Base-by-base conservation (phyloP, 371 early-diverging fungal genomes). In the Dichotomocladium elegans region DNA sequence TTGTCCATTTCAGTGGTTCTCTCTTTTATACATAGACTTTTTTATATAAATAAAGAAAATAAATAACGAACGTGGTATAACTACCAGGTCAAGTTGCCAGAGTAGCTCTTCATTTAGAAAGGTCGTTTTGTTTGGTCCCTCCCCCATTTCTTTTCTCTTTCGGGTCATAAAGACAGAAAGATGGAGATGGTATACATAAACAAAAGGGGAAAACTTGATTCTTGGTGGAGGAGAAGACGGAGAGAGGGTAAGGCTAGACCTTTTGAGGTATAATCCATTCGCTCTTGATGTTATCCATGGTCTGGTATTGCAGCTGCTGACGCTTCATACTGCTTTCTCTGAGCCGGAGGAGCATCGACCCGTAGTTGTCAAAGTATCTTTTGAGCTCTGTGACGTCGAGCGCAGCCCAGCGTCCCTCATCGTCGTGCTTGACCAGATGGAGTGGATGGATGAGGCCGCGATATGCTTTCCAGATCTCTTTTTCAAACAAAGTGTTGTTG, bases 291-390 rank as follows among this genome's bases (percentile, higher is more conserved):
- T 55, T 50, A 43, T 42, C 45, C 56, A 58, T 57, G 40, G 47
- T 42, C 21, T 60, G 47, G 41, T 71, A 71, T 19, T 72, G 61
- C 15, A 45, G 46, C 35, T 72, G 72, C 21, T 72, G 72, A 25
- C 68, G 49, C 8, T 48, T 24, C 72, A 72, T 72, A 28, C 68
- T 55, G 10, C 61, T 28, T 47, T 72, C 64, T 29, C 69, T 56
- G 28, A 72, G 59, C 43, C 65, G 66, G 17, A 72, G 51, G 52
- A 72, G 59, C 69, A 72, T 68, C 8, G 73, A 72, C 6, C 73
- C 73, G 52, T 72, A 72, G 25, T 72, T 72, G 41, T 68, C 66
- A 43, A 51, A 72, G 37, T 72, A 72, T 3, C 60, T 61, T 53
- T 51, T 55, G 34, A 72, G 51, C 30, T 72, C 73, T 15, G 41